Evolutionary conservation across 2,329 filamentous ascomycete genomes (phyloP).

Genomic region (Didymella lethalis): DNA sequence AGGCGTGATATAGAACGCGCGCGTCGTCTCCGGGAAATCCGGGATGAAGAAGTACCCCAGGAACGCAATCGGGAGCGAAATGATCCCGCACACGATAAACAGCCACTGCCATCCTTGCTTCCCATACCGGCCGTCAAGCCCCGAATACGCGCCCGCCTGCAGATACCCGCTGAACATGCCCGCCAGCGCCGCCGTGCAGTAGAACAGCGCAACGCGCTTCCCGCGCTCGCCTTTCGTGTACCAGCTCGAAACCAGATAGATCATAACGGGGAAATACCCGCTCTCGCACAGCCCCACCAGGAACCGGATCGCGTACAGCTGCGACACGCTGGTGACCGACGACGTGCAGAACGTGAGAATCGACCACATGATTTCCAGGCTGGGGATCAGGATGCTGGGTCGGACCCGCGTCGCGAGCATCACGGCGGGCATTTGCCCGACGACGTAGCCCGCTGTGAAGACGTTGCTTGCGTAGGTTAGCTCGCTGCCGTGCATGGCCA

Average conservation of each 20-base stretch:
- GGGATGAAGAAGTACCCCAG: constrained; percentile 52
- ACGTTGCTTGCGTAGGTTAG: constrained; percentile 42
- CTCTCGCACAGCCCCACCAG: constrained; percentile 40
- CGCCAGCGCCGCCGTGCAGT: constrained; percentile 42
- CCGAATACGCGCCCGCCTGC: constrained; percentile 45
- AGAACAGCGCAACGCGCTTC: constrained; percentile 45
- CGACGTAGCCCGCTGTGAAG: constrained; percentile 42
- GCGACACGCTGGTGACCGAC: constrained; percentile 32
- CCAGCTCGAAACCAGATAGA: constrained; percentile 53
- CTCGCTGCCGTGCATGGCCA: constrained; percentile 42
- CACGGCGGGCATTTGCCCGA: constrained; percentile 42
- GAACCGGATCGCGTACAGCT: constrained; percentile 49
- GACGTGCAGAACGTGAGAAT: constrained; percentile 33
- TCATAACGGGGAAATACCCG: constrained; percentile 43
- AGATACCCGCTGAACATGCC: constrained; percentile 49
- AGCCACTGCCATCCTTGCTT: constrained; percentile 41
- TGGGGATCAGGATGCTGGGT: constrained; percentile 43
- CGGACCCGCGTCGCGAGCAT: constrained; percentile 36
- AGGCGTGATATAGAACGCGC: constrained; percentile 14
- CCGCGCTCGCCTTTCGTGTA: constrained; percentile 51
- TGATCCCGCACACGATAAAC: constrained; percentile 47
- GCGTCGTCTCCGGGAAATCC: constrained; percentile 39
- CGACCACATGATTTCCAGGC: constrained; percentile 43
- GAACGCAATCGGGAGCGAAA: constrained; percentile 55
- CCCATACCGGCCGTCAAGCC: constrained; percentile 39